These are phyloP conservation scores for Symbiodinium pilosum DNA, from an alignment of 73 alveolate genomes.

Conservation along the genomic window DNA sequence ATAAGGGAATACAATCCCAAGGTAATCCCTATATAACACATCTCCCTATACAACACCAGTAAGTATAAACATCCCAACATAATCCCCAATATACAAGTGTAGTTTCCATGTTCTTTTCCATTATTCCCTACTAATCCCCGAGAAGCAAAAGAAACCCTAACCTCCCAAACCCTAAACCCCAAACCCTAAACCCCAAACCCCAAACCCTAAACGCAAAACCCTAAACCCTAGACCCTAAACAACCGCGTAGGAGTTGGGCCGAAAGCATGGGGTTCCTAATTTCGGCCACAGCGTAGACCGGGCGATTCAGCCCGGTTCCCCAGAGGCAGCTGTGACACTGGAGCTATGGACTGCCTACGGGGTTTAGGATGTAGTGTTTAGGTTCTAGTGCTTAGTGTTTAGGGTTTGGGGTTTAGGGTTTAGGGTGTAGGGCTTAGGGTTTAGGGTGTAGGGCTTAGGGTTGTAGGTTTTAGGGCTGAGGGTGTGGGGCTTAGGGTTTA, in stretches of 20 bases:
- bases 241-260: slow-evolving; percentile 47
- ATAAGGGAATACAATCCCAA: too few species aligned
- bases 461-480: neutral
- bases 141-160: too few species aligned
- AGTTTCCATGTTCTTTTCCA: too few species aligned
- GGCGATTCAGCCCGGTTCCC: slow-evolving; percentile 38
- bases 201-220: neutral
- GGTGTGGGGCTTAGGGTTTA: neutral
- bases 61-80: too few species aligned
- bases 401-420: neutral
- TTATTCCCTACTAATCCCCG: too few species aligned
- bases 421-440: too few species aligned
- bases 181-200: neutral
- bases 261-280: slow-evolving; percentile 85
- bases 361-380: neutral
- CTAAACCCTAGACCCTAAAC: neutral
- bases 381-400: neutral
- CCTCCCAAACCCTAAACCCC: too few species aligned
- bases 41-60: too few species aligned
- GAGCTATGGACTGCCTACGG: neutral
- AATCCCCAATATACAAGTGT: too few species aligned
- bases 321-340: neutral
- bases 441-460: neutral
- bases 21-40: too few species aligned
- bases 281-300: slow-evolving; percentile 78